Evolutionary conservation across 768 basidiomycete species (phyloP).

Genomic region (Sarcodon sp.): DNA sequence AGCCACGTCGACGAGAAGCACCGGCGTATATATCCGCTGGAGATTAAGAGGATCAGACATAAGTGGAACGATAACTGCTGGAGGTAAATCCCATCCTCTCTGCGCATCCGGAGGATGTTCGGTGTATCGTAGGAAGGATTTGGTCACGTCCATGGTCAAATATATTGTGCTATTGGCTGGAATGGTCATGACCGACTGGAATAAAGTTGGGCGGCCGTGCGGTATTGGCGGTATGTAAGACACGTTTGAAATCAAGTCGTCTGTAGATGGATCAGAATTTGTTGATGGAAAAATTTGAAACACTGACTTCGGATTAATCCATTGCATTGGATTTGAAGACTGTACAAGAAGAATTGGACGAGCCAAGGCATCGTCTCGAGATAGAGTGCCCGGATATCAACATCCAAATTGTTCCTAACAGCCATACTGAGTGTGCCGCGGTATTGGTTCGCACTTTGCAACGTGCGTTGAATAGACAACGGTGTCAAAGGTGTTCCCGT

Average conservation of each 20-base stretch:
- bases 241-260: slow-evolving; percentile 49
- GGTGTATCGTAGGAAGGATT: slow-evolving; percentile 84
- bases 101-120: slow-evolving; percentile 95
- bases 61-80: slow-evolving; percentile 59
- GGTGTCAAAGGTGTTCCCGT: slow-evolving; percentile 29
- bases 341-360: slow-evolving; percentile 79
- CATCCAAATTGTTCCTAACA: slow-evolving; percentile 44
- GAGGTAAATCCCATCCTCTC: slow-evolving; percentile 87
- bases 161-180: slow-evolving; percentile 53
- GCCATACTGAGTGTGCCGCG: slow-evolving; percentile 59
- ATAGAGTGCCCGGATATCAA: slow-evolving; percentile 43
- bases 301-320: slow-evolving; percentile 32
- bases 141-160: slow-evolving; percentile 63
- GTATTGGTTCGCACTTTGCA: slow-evolving; percentile 66
- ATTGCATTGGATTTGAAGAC: slow-evolving; percentile 40
- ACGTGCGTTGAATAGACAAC: slow-evolving; percentile 52
- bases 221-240: slow-evolving; percentile 56
- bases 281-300: background rate
- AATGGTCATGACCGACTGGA: slow-evolving; percentile 60
- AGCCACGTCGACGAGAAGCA: slow-evolving; percentile 85
- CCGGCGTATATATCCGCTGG: slow-evolving; percentile 60
- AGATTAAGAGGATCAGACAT: slow-evolving; percentile 3
- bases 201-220: slow-evolving; percentile 62
- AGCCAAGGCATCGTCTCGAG: slow-evolving; percentile 93
- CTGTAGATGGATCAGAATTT: slow-evolving; percentile 19